A percentile compares a stretch with the other conserved stretches of the same genome.
Evolutionary conservation across 2,329 filamentous ascomycete species (phyloP).

Genomic region (Calonectria henricotiae): DNA sequence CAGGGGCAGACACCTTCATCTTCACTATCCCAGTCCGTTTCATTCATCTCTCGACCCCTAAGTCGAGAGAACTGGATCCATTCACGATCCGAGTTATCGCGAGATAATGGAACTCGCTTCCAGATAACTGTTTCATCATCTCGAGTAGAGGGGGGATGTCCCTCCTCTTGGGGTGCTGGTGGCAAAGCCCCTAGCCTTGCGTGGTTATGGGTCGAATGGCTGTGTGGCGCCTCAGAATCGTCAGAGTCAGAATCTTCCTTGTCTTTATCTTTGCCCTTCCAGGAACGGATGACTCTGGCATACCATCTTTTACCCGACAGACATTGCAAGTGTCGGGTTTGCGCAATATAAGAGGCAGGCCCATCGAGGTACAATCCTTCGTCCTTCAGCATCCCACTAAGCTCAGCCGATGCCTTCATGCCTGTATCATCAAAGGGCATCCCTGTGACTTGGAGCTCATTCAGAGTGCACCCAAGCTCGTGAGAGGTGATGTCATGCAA

Average conservation of each 20-base stretch:
- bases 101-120: conserved; percentile 66
- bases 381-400: conserved; percentile 69
- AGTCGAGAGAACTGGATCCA: conserved; percentile 67
- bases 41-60: conserved; percentile 59
- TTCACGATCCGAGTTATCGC: conserved; percentile 61
- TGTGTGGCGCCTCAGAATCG: conserved; percentile 50
- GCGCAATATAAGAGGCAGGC: conserved; percentile 62
- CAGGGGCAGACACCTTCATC: conserved; percentile 61
- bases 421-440: conserved; percentile 68
- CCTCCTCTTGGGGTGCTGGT: conserved; percentile 62
- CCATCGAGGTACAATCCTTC: conserved; percentile 69
- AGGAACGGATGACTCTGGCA: conserved; percentile 65
- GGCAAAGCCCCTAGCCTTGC: conserved; percentile 58
- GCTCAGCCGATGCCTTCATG: conserved; percentile 64
- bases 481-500: conserved; percentile 70
- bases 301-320: conserved; percentile 61
- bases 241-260: conserved; percentile 49
- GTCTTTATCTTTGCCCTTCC: conserved; percentile 55
- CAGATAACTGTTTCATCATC: conserved; percentile 66
- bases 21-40: conserved; percentile 55
- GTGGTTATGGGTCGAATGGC: conserved; percentile 48
- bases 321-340: conserved; percentile 59
- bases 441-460: conserved; percentile 70
- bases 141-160: conserved; percentile 61
- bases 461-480: conserved; percentile 69